Evolutionary conservation across 2,329 filamentous ascomycete genomes (phyloP).

Genomic region (Acrodontium crateriforme): DNA sequence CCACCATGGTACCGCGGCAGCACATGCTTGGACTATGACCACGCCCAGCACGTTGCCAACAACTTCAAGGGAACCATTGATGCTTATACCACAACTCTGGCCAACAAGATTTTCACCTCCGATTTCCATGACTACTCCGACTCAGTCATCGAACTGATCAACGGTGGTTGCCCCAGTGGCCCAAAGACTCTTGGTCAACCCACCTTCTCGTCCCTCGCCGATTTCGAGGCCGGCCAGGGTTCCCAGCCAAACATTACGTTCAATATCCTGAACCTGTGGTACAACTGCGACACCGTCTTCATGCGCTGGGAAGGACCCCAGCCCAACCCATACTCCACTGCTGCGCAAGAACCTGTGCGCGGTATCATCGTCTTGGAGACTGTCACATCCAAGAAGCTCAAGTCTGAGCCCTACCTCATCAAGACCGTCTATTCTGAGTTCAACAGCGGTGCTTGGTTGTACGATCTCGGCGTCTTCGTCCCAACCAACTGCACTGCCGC

Average conservation of each 20-base stretch:
- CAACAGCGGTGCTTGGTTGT: conserved; percentile 19
- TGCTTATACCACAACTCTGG: conserved; percentile 9
- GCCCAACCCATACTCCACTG: conserved; percentile 7
- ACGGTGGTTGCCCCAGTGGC: conserved; percentile 7
- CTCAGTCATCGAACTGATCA: conserved; percentile 13
- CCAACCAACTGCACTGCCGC: conserved; percentile 12
- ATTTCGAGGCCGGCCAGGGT: conserved; percentile 12
- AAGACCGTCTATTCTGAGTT: conserved; percentile 22
- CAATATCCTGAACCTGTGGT: conserved; percentile 12
- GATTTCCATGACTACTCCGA: conserved; percentile 13
- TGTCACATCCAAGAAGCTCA: conserved; percentile 4
- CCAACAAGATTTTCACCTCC: conserved; percentile 6
- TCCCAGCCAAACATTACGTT: conserved; percentile 13
- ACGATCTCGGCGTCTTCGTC: conserved; percentile 10
- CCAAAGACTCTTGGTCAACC: conserved; percentile 1
- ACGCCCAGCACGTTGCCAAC: conserved; percentile 11
- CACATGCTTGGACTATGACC: conserved; percentile 8
- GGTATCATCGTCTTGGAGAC: conserved; percentile 10
- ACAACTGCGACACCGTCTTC: conserved; percentile 12
- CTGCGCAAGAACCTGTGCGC: conserved; percentile 8
- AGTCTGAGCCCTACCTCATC: conserved; percentile 13
- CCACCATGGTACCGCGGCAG: conserved; percentile 1
- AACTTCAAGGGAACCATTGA: conserved; percentile 10
- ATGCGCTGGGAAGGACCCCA: conserved; percentile 10
- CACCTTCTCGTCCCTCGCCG: conserved; percentile 8